Percentiles rank a stretch among this genome's conserved stretches.
phyloP scores from a whole-genome alignment of 306 rosid genomes.

The Ceratonia siliqua region DNA sequence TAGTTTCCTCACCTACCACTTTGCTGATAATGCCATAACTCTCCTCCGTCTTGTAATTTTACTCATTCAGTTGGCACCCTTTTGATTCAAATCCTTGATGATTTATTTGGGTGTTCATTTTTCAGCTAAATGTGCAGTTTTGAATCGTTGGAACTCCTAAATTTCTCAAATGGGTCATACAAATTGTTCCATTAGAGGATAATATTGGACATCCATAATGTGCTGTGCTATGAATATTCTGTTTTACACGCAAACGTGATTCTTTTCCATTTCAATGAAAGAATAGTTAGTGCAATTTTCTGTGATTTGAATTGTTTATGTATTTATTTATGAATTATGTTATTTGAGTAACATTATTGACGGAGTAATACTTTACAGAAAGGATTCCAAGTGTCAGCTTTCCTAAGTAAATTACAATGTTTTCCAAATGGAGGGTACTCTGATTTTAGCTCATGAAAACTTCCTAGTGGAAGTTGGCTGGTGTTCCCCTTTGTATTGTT shows the following conservation, averaged over 20 bases:
- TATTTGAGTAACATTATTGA: conserved; percentile 21
- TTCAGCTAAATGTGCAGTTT: neutral
- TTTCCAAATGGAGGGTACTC: neutral
- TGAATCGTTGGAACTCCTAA: conserved; percentile 1
- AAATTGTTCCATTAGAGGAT: conserved; percentile 9
- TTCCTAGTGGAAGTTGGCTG: conserved; percentile 23
- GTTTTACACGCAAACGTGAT: neutral
- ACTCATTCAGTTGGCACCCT: neutral
- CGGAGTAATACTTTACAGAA: conserved; percentile 12
- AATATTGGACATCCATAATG: neutral
- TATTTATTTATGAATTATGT: conserved; percentile 3
- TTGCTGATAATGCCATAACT: neutral
- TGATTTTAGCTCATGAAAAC: conserved; percentile 24
- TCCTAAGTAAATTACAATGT: conserved; percentile 15
- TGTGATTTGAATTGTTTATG: neutral
- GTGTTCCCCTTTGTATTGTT: conserved; percentile 10
- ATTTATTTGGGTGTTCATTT: conserved; percentile 28
- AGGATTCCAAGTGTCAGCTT: conserved; percentile 3
- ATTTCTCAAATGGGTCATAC: neutral
- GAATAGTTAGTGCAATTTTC: neutral
- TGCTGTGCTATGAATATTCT: neutral
- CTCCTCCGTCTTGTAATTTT: neutral
- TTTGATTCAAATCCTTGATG: conserved; percentile 30
- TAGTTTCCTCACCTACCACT: neutral
- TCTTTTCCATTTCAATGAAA: neutral